These are phyloP conservation scores for Primulina tabacum DNA, from an alignment of 257 asterid species.

Conservation along the genomic window DNA sequence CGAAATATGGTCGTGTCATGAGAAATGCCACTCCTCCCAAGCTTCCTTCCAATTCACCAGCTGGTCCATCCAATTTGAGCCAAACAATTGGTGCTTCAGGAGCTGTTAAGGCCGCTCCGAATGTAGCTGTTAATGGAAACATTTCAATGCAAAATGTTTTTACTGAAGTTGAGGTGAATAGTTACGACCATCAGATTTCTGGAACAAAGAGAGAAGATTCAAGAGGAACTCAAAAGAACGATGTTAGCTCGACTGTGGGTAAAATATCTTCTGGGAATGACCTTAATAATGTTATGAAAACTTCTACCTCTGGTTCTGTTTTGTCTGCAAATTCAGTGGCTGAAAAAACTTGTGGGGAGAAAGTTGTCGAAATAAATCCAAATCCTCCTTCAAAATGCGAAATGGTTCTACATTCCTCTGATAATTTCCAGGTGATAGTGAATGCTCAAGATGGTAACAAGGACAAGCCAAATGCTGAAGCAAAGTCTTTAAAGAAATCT, in stretches of 20 bases:
- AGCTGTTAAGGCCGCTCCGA: constrained; percentile 41
- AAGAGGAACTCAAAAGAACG: constrained; percentile 39
- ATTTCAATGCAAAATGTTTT: constrained; percentile 35
- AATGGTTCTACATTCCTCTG: constrained; percentile 29
- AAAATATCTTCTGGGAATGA: constrained; percentile 35
- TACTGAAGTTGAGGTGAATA: constrained; percentile 33
- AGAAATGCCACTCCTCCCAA: constrained; percentile 61
- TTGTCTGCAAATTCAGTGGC: constrained; percentile 35
- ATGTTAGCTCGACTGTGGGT: constrained; percentile 31
- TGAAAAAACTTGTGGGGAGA: constrained; percentile 32
- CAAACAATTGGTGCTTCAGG: constrained; percentile 39
- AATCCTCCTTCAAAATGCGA: constrained; percentile 31
- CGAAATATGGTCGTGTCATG: constrained; percentile 97
- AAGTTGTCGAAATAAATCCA: constrained; percentile 34
- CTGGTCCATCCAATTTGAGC: constrained; percentile 40
- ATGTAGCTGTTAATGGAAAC: constrained; percentile 45
- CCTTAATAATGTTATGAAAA: constrained; percentile 34
- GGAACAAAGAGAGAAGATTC: constrained; percentile 36
- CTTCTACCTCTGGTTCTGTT: constrained; percentile 33
- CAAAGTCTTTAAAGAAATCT: constrained; percentile 33
- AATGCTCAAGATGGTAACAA: constrained; percentile 27
- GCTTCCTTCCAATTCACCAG: constrained; percentile 38
- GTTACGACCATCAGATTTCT: constrained; percentile 34
- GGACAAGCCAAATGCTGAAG: constrained; percentile 28
- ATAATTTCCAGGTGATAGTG: constrained; percentile 27